Base-by-base conservation (phyloP, 805 yeast species). In the Yarrowia porcina region DNA sequence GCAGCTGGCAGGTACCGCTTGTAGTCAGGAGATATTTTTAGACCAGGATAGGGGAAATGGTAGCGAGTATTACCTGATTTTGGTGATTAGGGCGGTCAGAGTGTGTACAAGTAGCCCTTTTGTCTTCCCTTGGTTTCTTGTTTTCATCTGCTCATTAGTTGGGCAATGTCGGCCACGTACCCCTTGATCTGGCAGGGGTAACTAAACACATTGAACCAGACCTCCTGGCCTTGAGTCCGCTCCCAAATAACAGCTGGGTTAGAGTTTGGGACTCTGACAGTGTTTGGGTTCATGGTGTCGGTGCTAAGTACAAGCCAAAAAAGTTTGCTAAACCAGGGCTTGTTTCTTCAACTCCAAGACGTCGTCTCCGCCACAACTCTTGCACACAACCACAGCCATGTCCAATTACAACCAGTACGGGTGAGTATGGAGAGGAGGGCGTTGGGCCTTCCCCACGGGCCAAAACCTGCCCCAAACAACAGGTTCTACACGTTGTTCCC, bases 321-420 rank as follows among this genome's bases (percentile, higher is more conserved):
- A 45, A 45, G 52, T 45, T 45, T 45, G 52, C 52, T 45, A 45
- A 45, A 18, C 30, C 52, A 30, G 27, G 36, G 8, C 52, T 30
- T 45, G 15, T 45, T 20, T 33, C 52, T 18, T 13, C 52, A 13
- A 18, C 32, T 44, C 30, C 52, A 8, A 30, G 44, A 23, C 44
- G 32, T 52, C 32, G 11, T 21, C 44, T 36, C 25, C 25, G 13
- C 59, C 44, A n/a, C 59, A n/a, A 20, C 44, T 8, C 33, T 20
- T 30, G 41, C 56, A 23, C 56, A 23, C 45, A 13, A 17, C 20
- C 57, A 20, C 39, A 23, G 23, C 20, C 57, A 56, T 56, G 61
- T 56, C 61, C 38, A 41, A 41, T 32, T 56, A 56, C 49, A 56
- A 56, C 49, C 61, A 56, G 61, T 56, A 56, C 61, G 61, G 61